Evolutionary conservation across 352 stramenopile genomes (phyloP).

Genomic region (Albugo laibachii): DNA sequence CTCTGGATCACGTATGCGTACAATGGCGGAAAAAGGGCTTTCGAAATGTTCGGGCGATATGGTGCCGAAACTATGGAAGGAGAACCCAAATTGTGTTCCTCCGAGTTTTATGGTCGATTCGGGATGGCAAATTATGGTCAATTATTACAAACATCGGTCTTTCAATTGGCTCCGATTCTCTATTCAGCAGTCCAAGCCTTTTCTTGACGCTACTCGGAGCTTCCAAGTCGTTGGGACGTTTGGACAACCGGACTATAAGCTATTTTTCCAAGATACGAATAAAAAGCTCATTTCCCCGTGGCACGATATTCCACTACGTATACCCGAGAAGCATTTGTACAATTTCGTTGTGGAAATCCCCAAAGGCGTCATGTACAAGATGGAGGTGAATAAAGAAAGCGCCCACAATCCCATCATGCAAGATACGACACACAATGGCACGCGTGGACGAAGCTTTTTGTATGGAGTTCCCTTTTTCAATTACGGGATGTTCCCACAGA

Average conservation of each 20-base stretch:
- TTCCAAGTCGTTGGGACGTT: slow-evolving; percentile 34
- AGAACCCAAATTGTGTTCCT: slow-evolving; percentile 83
- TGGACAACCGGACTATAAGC: slow-evolving; percentile 57
- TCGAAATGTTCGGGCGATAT: slow-evolving; percentile 68
- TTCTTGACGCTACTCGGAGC: not conserved
- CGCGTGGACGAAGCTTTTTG: slow-evolving; percentile 87
- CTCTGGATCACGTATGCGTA: slow-evolving; percentile 93
- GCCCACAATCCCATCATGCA: slow-evolving; percentile 96
- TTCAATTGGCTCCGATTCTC: slow-evolving; percentile 43
- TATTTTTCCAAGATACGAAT: slow-evolving; percentile 47
- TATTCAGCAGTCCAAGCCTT: slow-evolving; percentile 7
- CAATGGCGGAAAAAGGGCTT: slow-evolving; percentile 88
- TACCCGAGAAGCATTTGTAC: slow-evolving; percentile 43
- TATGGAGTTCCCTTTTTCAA: slow-evolving; percentile 98
- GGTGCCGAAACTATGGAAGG: slow-evolving; percentile 51
- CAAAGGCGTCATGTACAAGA: slow-evolving; percentile 94
- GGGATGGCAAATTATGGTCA: slow-evolving; percentile 95
- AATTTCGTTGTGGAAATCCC: slow-evolving; percentile 99
- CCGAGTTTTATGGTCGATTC: slow-evolving; percentile 97
- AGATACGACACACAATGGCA: slow-evolving; percentile 92
- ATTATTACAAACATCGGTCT: slow-evolving; percentile 87
- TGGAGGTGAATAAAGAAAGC: slow-evolving; percentile 95
- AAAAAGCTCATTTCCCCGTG: slow-evolving; percentile 85
- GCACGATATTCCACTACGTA: slow-evolving; percentile 91
- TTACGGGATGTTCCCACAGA: slow-evolving; percentile 96